Percentiles rank a stretch among this genome's conserved stretches.
Evolutionary conservation across 169 alveolate species (phyloP).

Genomic region (Eimeria maxima): DNA sequence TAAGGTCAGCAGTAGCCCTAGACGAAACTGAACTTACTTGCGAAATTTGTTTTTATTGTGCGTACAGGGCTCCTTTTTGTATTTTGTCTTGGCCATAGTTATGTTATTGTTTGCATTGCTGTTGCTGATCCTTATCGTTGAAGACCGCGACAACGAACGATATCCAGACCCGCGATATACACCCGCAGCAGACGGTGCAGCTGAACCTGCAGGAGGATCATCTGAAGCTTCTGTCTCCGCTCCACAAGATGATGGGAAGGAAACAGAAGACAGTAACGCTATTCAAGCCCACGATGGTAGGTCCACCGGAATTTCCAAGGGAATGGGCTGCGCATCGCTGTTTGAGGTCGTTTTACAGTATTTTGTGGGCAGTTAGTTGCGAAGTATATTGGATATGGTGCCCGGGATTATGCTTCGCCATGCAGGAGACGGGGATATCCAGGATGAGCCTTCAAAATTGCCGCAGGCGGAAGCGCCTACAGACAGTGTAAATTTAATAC

Average conservation of each 20-base stretch:
- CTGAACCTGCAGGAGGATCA: not conserved
- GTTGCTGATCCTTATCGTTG: constrained; percentile 6
- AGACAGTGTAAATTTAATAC: not conserved
- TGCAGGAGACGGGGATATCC: not conserved
- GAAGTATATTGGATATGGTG: not conserved
- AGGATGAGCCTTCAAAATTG: not conserved
- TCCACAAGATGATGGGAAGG: not conserved
- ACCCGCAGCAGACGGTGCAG: constrained; percentile 10
- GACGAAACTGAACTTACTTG: not conserved
- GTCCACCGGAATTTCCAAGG: not conserved
- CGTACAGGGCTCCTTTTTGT: not conserved
- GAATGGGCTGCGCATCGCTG: not conserved
- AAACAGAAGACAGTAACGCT: not conserved
- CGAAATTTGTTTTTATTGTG: not conserved
- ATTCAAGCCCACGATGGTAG: not conserved
- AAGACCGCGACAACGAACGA: constrained; percentile 11
- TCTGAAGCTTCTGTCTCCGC: not conserved
- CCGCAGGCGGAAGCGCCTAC: not conserved
- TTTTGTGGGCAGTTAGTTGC: not conserved
- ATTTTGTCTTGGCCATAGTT: constrained; percentile 23
- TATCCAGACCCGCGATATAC: not conserved
- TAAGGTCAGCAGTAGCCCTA: not conserved
- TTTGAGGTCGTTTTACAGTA: not conserved
- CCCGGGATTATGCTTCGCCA: not conserved
- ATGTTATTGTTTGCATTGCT: constrained; percentile 11